Conservation (phyloP, 2,329 filamentous ascomycete species). For the Paecilomyces dactylethromorphus region DNA sequence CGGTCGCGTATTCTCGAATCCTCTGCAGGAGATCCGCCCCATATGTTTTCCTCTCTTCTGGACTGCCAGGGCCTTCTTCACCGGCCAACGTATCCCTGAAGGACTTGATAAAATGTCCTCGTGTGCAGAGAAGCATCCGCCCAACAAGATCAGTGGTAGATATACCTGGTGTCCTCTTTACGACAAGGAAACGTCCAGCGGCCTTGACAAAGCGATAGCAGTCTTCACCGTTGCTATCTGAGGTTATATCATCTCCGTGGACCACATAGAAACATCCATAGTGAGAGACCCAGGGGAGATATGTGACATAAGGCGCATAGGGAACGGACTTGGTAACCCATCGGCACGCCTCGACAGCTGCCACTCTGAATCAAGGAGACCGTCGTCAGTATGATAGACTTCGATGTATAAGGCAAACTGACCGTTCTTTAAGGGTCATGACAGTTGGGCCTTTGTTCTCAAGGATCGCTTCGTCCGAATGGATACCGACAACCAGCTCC, state of each 20-base stretch:
- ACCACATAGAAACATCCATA: conserved; percentile 95
- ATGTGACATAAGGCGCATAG: conserved; percentile 88
- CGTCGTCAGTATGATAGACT: background rate
- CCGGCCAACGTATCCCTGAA: conserved; percentile 63
- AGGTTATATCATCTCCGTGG: conserved; percentile 95
- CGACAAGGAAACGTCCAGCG: conserved; percentile 88
- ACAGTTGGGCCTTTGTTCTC: conserved; percentile 97
- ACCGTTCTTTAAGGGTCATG: conserved; percentile 88
- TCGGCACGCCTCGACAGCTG: conserved; percentile 88
- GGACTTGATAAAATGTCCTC: conserved; percentile 83
- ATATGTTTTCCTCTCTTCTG: conserved; percentile 57
- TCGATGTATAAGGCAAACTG: conserved; percentile 12
- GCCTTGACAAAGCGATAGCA: conserved; percentile 98
- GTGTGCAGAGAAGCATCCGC: conserved; percentile 94
- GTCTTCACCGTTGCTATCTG: conserved; percentile 86
- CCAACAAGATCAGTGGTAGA: conserved; percentile 98
- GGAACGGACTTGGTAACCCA: conserved; percentile 85
- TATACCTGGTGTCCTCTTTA: conserved; percentile 92
- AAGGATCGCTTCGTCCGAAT: conserved; percentile 91
- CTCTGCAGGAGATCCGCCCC: conserved; percentile 67
- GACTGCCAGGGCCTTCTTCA: conserved; percentile 63
- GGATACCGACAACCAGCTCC: conserved; percentile 85
- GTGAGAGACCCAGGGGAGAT: conserved; percentile 86
- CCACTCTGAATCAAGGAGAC: conserved; percentile 49
- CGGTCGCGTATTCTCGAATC: conserved; percentile 80